Evolutionary conservation across 129 eudicot species (phyloP), one percentile per base, ranked within the genome.

Genomic region (Deinandra increscens): DNA sequence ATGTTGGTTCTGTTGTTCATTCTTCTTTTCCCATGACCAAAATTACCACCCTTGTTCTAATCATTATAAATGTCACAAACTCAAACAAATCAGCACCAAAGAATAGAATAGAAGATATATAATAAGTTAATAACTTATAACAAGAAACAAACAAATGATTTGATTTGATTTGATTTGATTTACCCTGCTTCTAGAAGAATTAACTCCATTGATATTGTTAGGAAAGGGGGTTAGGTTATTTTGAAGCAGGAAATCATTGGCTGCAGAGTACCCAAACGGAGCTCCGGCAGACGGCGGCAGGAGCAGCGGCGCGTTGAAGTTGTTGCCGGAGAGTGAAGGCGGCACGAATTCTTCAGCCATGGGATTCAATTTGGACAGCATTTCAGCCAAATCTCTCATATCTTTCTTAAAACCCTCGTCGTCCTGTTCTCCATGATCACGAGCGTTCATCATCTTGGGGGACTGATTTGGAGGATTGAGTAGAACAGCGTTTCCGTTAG

Each of bases 261-360:
- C 80, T 15, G 65, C 17, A 29, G 76, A 64, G 66, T 63, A 86
- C 69, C 86, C 88, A 73, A 83, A 78, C 23, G 29, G 76, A 72
- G 79, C 48, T 26, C 77, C 80, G 41, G 33, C 80, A 60, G 62
- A 58, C 9, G 80, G 80, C 15, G 67, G 66, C 9, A 53, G 78
- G 1, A 71, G 68, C 18, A 75, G 14, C 39, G 79, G 34, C 73
- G 68, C 49, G 23, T 50, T 51, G 53, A 14, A 74, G 33, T 38
- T 41, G 31, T 75, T 56, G 60, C 51, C 73, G 5, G 70, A 43
- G 26, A 82, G 80, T 0, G 91, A 85, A 14, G 85, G 87, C 0
- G 96, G 96, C 19, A 89, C 93, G 75, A 89, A 89, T 74, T 89
- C 96, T 74, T 80, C 82, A 66, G 96, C 96, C 89, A 82, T 77